Conservation (phyloP, 495 filamentous ascomycete genomes). For the Astrothelium subdiscretum region DNA sequence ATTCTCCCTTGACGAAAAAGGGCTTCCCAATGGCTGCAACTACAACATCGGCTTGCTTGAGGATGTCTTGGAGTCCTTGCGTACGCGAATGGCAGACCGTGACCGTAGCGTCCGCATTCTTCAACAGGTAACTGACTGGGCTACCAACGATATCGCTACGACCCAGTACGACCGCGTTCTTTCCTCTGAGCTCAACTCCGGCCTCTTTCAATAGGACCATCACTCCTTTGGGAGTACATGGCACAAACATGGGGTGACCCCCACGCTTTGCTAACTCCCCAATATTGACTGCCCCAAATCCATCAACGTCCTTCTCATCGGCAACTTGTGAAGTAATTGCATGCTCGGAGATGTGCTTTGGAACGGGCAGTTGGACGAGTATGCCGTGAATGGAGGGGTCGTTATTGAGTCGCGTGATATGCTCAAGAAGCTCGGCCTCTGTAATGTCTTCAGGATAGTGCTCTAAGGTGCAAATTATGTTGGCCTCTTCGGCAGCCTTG, state of each 20-base stretch:
- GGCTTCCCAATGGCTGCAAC: constrained; percentile 86
- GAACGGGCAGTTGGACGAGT: constrained; percentile 84
- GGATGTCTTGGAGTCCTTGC: constrained; percentile 50
- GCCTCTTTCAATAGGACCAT: constrained; percentile 82
- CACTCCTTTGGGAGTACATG: constrained; percentile 93
- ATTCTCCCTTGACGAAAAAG: constrained; percentile 82
- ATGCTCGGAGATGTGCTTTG: constrained; percentile 79
- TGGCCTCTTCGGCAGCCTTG: constrained; percentile 92
- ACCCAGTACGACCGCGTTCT: constrained; percentile 89
- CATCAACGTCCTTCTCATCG: constrained; percentile 94
- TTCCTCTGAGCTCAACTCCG: constrained; percentile 72
- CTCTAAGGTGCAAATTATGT: constrained; percentile 75
- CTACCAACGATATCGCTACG: constrained; percentile 95
- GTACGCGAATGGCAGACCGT: constrained; percentile 92
- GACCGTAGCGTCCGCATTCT: constrained; percentile 91
- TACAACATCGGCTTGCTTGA: constrained; percentile 81
- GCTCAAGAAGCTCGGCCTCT: constrained; percentile 73
- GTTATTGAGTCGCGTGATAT: constrained; percentile 73
- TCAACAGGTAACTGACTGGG: constrained; percentile 88
- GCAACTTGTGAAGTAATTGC: constrained; percentile 78
- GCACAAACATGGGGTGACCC: constrained; percentile 73
- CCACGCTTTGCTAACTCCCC: constrained; percentile 93
- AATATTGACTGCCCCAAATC: constrained; percentile 86
- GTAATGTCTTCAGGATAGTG: constrained; percentile 71
- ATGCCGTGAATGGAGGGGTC: constrained; percentile 83